phyloP scores from a whole-genome alignment of 2,329 filamentous ascomycete genomes.

The Verticillium longisporum region DNA sequence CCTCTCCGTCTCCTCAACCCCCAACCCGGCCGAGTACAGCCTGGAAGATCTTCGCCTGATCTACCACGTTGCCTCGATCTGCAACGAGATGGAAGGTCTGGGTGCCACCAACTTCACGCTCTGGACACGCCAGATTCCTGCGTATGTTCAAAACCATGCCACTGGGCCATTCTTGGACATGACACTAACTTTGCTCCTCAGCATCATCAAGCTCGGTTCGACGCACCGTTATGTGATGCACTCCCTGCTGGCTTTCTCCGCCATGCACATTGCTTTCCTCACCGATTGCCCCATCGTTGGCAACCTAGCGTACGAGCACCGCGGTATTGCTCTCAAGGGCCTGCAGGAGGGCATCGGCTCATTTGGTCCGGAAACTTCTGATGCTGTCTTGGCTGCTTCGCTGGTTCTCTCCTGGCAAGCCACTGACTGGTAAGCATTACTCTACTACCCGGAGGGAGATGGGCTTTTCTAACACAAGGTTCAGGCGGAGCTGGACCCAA shows the following conservation, averaged over 20 bases:
- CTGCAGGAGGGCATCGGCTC: slow-evolving; percentile 79
- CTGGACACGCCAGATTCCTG: slow-evolving; percentile 89
- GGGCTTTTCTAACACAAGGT: slow-evolving; percentile 24
- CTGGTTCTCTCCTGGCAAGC: slow-evolving; percentile 93
- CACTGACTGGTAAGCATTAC: slow-evolving; percentile 75
- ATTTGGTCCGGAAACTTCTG: slow-evolving; percentile 81
- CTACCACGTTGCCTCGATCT: slow-evolving; percentile 82
- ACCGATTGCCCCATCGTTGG: slow-evolving; percentile 79
- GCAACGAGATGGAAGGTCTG: slow-evolving; percentile 70
- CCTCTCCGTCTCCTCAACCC: slow-evolving; percentile 68
- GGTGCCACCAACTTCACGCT: slow-evolving; percentile 79
- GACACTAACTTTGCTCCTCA: slow-evolving; percentile 23
- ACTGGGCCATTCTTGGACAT: slow-evolving; percentile 15
- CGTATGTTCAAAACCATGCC: slow-evolving; percentile 49
- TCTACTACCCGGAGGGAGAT: slow-evolving; percentile 18
- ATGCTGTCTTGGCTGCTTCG: slow-evolving; percentile 86
- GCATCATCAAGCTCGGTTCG: slow-evolving; percentile 75
- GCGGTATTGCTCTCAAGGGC: slow-evolving; percentile 77
- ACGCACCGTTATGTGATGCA: slow-evolving; percentile 89
- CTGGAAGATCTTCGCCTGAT: slow-evolving; percentile 80
- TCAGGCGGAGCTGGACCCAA: slow-evolving; percentile 85
- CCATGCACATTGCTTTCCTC: slow-evolving; percentile 85
- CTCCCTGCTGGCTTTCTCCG: slow-evolving; percentile 86
- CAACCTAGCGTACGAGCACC: slow-evolving; percentile 85
- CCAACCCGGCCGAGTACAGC: slow-evolving; percentile 65